phyloP scores from a whole-genome alignment of 768 basidiomycete species.

The Boletus huronensis region DNA sequence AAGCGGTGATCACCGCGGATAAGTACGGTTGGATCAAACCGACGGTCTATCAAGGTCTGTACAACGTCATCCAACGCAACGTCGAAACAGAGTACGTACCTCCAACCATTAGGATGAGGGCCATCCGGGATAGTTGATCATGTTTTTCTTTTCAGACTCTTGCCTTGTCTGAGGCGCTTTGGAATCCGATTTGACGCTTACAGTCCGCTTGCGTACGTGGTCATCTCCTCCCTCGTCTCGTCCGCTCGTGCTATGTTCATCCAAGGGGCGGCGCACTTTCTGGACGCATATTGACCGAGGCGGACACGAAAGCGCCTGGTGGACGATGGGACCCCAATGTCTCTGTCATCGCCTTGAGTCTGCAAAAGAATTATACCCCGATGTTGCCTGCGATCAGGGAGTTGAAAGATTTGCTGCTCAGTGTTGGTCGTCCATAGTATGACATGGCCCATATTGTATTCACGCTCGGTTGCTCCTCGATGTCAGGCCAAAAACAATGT shows the following conservation, averaged over 20 bases:
- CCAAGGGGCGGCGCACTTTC: constrained; percentile 12
- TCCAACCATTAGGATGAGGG: no score
- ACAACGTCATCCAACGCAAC: constrained; percentile 43
- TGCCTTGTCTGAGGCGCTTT: constrained; percentile 42
- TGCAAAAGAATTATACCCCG: constrained; percentile 3
- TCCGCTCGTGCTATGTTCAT: background rate
- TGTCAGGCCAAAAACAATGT: constrained; percentile 10
- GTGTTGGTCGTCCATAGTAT: background rate
- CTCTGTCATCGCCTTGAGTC: background rate
- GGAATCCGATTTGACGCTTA: constrained; percentile 39
- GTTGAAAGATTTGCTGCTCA: constrained; percentile 15
- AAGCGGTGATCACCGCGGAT: constrained; percentile 40
- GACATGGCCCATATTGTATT: background rate
- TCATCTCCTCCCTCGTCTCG: background rate
- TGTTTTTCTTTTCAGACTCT: constrained; percentile 19
- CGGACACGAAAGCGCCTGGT: background rate
- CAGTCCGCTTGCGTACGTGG: constrained; percentile 21
- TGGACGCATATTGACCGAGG: constrained; percentile 8
- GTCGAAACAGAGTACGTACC: constrained; percentile 10
- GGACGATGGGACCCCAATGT: constrained; percentile 12
- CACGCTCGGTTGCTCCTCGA: background rate
- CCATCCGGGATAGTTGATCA: no score
- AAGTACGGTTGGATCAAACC: constrained; percentile 47
- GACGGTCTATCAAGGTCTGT: constrained; percentile 47
- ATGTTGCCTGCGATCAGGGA: constrained; percentile 16